A percentile compares a stretch with the other conserved stretches of the same genome.
These are phyloP conservation scores for Thamnidium elegans DNA, from an alignment of 192 early-diverging fungal species.

Conservation along the genomic window DNA sequence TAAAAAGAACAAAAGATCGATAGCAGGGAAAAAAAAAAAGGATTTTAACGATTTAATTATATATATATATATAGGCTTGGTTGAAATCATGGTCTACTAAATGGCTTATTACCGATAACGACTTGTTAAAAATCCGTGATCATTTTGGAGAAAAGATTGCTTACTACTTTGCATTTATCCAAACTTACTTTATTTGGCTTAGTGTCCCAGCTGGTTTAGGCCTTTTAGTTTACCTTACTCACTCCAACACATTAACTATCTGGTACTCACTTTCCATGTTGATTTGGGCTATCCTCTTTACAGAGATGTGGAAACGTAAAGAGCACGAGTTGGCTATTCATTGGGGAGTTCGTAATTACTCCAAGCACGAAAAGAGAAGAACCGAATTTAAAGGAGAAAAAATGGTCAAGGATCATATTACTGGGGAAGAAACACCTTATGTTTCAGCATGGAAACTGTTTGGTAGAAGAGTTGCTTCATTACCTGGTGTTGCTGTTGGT, in stretches of 20 bases:
- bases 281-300: constrained; percentile 67
- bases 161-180: constrained; percentile 94
- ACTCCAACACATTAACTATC: constrained; percentile 56
- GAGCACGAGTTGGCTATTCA: constrained; percentile 65
- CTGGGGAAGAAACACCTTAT: constrained; percentile 69
- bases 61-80: constrained; percentile 56
- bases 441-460: constrained; percentile 72
- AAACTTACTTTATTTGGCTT: constrained; percentile 82
- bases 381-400: constrained; percentile 68
- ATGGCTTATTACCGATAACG: constrained; percentile 69
- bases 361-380: constrained; percentile 58
- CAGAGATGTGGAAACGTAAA: constrained; percentile 79
- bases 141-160: constrained; percentile 90
- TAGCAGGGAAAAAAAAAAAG: neutral
- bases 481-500: constrained; percentile 58
- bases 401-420: constrained; percentile 58
- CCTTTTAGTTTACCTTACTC: constrained; percentile 50
- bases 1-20: constrained; percentile 20
- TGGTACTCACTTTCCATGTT: constrained; percentile 64
- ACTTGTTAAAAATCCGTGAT: constrained; percentile 72
- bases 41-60: neutral
- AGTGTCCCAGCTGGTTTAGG: constrained; percentile 66
- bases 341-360: constrained; percentile 74
- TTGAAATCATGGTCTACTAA: constrained; percentile 77
- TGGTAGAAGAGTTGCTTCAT: constrained; percentile 52